Conservation (phyloP, 1,284 basidiomycete genomes). For the Malassezia sympodialis region DNA sequence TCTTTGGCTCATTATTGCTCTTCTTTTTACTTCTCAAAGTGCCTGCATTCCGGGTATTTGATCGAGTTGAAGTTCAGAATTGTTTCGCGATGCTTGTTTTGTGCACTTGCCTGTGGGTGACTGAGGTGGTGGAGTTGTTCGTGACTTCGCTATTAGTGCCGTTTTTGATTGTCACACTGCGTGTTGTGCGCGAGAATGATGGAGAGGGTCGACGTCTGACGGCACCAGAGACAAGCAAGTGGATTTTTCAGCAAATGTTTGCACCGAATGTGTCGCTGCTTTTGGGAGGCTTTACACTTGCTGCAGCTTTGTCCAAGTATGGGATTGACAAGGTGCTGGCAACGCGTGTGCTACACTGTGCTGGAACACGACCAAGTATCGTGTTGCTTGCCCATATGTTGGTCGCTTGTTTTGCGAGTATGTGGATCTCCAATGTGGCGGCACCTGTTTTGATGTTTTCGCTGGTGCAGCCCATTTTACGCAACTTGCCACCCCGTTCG, state of each 20-base stretch:
- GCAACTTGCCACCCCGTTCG: conserved; percentile 77
- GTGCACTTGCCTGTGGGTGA: conserved; percentile 89
- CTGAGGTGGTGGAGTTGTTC: conserved; percentile 93
- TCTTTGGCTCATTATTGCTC: conserved; percentile 33
- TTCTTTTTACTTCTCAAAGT: conserved; percentile 39
- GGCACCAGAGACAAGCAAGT: conserved; percentile 70
- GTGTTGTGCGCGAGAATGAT: conserved; percentile 64
- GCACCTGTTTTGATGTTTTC: conserved; percentile 95
- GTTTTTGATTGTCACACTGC: conserved; percentile 72
- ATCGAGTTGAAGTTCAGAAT: conserved; percentile 68
- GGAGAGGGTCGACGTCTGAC: conserved; percentile 52
- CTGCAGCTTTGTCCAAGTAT: conserved; percentile 92
- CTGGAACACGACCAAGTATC: conserved; percentile 72
- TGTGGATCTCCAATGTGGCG: conserved; percentile 99
- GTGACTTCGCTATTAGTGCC: conserved; percentile 87
- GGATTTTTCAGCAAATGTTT: conserved; percentile 59
- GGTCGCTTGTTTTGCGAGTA: conserved; percentile 92
- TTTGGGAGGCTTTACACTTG: conserved; percentile 88
- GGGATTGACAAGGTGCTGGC: conserved; percentile 82
- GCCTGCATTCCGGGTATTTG: conserved; percentile 46
- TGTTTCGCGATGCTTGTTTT: conserved; percentile 84
- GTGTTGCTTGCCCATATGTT: conserved; percentile 91
- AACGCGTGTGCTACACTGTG: conserved; percentile 78
- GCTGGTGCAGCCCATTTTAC: conserved; percentile 88
- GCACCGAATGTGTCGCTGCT: conserved; percentile 73